Evolutionary conservation across 2,329 filamentous ascomycete genomes (phyloP).

Genomic region (Aureobasidium sp.): DNA sequence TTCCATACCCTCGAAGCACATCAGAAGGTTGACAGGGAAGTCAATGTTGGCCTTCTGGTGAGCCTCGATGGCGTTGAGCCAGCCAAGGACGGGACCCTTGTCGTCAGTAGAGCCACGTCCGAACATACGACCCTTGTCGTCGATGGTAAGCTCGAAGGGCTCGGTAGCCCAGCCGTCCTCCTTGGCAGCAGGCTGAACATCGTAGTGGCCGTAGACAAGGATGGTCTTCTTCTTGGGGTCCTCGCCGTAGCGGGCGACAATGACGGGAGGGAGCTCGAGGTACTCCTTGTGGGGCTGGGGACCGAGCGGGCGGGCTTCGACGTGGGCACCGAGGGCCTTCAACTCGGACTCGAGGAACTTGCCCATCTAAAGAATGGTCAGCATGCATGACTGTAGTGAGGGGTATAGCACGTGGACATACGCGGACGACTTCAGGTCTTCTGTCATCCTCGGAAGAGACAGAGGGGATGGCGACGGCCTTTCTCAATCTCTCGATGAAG

Average conservation of each 20-base stretch:
- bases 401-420: constrained; percentile 27
- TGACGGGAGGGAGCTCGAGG: constrained; percentile 84
- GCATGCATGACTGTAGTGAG: not conserved
- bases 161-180: constrained; percentile 94
- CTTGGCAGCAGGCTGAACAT: constrained; percentile 90
- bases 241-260: constrained; percentile 85
- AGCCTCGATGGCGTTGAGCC: constrained; percentile 96
- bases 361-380: constrained; percentile 60
- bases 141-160: constrained; percentile 81
- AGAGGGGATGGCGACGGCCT: constrained; percentile 93
- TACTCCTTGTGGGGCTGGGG: constrained; percentile 88
- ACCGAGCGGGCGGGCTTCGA: constrained; percentile 79
- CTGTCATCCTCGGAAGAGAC: constrained; percentile 86
- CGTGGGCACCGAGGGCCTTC: constrained; percentile 72
- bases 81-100: constrained; percentile 94
- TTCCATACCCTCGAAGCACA: constrained; percentile 99
- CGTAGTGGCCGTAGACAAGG: constrained; percentile 96
- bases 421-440: constrained; percentile 82
- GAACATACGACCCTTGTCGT: constrained; percentile 90
- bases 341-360: constrained; percentile 82
- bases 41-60: constrained; percentile 93
- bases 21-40: constrained; percentile 93
- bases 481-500: constrained; percentile 84
- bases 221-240: constrained; percentile 92
- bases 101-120: constrained; percentile 94